Conservation (phyloP, 306 rosid genomes). For the Astragalus membranaceus region DNA sequence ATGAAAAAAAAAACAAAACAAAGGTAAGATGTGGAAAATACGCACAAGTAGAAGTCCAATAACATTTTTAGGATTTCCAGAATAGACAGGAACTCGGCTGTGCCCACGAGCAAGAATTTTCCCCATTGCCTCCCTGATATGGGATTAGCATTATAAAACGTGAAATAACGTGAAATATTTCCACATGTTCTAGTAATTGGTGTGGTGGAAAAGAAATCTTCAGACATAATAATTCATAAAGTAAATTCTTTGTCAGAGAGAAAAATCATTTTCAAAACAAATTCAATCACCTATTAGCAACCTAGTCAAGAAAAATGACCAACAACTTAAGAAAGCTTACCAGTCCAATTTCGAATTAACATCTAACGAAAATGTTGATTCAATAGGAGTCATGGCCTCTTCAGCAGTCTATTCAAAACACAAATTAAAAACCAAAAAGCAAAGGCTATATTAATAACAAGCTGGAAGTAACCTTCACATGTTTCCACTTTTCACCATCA, state of each 20-base stretch:
- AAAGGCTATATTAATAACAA: background rate
- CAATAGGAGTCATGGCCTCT: constrained; percentile 99
- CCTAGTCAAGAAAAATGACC: constrained; percentile 1
- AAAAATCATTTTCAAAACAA: background rate
- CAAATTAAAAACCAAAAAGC: background rate
- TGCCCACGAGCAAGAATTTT: constrained; percentile 97
- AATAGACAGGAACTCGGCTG: constrained; percentile 96
- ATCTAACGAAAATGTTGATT: constrained; percentile 90
- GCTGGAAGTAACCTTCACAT: constrained; percentile 1
- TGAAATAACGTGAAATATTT: constrained; percentile 6
- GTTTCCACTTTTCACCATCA: constrained; percentile 8
- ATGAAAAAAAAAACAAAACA: background rate
- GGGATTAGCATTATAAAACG: constrained; percentile 3
- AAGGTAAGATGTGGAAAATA: constrained; percentile 14
- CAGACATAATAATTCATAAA: background rate
- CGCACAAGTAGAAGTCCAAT: constrained; percentile 91
- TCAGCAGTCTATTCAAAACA: constrained; percentile 70
- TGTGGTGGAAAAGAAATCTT: constrained; percentile 16
- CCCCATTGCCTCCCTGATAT: constrained; percentile 94
- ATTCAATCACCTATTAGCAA: constrained; percentile 6
- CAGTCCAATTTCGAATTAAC: constrained; percentile 94
- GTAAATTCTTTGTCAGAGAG: background rate
- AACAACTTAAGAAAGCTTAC: constrained; percentile 38
- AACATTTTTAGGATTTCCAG: constrained; percentile 85
- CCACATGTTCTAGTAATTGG: background rate